Base-by-base conservation (phyloP, 2,329 filamentous ascomycete species). In the Penicillium capsulatum region DNA sequence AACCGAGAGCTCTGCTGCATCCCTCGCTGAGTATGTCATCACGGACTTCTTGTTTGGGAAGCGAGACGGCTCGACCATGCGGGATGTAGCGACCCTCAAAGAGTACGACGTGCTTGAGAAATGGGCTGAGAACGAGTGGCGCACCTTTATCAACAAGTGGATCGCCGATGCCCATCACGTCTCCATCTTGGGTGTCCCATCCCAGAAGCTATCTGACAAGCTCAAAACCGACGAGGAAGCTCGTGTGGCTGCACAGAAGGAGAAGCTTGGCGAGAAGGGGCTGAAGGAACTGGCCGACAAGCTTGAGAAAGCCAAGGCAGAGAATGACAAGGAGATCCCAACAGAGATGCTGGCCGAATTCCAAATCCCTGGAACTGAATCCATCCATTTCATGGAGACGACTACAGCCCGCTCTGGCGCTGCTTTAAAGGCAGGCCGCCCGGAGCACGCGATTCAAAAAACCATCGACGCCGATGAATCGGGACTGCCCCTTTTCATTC, bases 371-470 rank as follows among this genome's bases (percentile, higher is more conserved):
- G 77, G 81, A 20, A 86, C 87, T 0, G 86, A 94, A 7, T 94
- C 89, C 0, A 96, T 98, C 34, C 88, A 95, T 61, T 97, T 98
- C 65, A 94, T 96, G 54, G 78, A 89, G 48, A 92, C 89, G 0
- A 81, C 77, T 5, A 94, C 89, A 13, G 92, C 90, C 22, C 80
- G 89, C 17, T 84, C 86, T 32, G 92, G 92, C 19, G 69, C 81
- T 44, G 92, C 90, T 10, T 77, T 81, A 53, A 75, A 79, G 47
- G 69, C 89, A 34, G 90, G 89, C 1, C 68, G 74, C 16, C 72
- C 76, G 0, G 68, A 81, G 19, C 91, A 87, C 50, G 63, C 75
- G 3, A 79, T 87, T 3, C 92, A 98, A 63, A 74, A 80, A 44
- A 66, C 83, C 34, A 79, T 98, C 34, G 86, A 97, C 59, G 70